These are phyloP conservation scores for Russula dissimulans DNA, from an alignment of 768 basidiomycete species.

Conservation along the genomic window DNA sequence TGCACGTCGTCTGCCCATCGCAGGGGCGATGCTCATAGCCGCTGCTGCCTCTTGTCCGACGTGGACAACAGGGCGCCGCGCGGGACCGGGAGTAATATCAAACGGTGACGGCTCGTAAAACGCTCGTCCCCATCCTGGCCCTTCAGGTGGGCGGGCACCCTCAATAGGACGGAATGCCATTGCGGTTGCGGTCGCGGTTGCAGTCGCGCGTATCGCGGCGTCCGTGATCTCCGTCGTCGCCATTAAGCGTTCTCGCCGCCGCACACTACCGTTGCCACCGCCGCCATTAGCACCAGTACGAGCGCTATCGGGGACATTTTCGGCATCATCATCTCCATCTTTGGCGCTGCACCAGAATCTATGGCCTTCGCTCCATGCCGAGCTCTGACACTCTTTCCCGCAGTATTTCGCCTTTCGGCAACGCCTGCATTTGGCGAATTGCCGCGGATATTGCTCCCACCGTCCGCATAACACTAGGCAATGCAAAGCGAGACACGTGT, in stretches of 20 bases:
- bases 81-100: slow-evolving; percentile 3
- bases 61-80: slow-evolving; percentile 10
- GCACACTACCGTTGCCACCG: slow-evolving; percentile 3
- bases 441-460: slow-evolving; percentile 88
- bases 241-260: slow-evolving; percentile 11
- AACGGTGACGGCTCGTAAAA: slow-evolving; percentile 20
- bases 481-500: neutral
- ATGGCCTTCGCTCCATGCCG: slow-evolving; percentile 94
- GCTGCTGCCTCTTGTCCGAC: slow-evolving; percentile 16
- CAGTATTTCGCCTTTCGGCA: slow-evolving; percentile 99
- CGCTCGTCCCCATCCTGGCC: slow-evolving; percentile 19
- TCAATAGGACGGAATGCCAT: slow-evolving; percentile 16
- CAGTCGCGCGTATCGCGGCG: slow-evolving; percentile 16
- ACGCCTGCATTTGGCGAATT: slow-evolving; percentile 94
- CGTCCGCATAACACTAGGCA: slow-evolving; percentile 79
- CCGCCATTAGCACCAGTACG: neutral
- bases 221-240: slow-evolving; percentile 18
- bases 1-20: slow-evolving; percentile 17
- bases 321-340: slow-evolving; percentile 37
- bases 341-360: slow-evolving; percentile 85
- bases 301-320: slow-evolving; percentile 18
- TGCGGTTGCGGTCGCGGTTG: slow-evolving; percentile 10
- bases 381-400: slow-evolving; percentile 93
- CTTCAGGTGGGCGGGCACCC: slow-evolving; percentile 9
- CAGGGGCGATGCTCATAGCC: neutral